Conservation (phyloP, 2,329 filamentous ascomycete genomes). For the Plenodomus tracheiphilus region DNA sequence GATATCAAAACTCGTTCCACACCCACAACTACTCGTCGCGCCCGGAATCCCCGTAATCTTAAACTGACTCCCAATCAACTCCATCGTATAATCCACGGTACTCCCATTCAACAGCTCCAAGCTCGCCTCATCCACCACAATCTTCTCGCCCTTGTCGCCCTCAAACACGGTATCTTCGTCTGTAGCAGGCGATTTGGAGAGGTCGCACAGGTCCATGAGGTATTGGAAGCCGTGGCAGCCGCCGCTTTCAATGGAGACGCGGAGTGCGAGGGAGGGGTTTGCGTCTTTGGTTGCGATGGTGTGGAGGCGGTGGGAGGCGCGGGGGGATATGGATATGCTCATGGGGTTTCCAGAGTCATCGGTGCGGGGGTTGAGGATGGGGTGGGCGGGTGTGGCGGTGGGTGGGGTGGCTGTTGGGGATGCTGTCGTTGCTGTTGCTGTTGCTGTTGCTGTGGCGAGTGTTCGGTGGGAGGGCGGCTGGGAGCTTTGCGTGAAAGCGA, state of each 20-base stretch:
- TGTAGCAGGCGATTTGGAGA: conserved; percentile 50
- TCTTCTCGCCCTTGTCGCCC: conserved; percentile 68
- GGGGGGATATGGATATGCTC: conserved; percentile 78
- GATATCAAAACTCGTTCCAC: conserved; percentile 96
- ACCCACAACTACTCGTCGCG: conserved; percentile 93
- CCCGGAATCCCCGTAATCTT: conserved; percentile 93
- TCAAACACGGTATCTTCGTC: conserved; percentile 91
- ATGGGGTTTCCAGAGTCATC: conserved; percentile 87
- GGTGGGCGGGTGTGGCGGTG: conserved; percentile 30
- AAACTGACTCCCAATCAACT: conserved; percentile 93
- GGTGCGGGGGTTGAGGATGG: conserved; percentile 69
- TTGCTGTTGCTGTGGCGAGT: conserved; percentile 31
- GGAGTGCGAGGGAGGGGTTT: conserved; percentile 83
- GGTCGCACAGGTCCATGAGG: conserved; percentile 79
- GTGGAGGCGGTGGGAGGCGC: conserved; percentile 70
- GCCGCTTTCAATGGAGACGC: conserved; percentile 88
- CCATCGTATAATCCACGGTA: conserved; percentile 94
- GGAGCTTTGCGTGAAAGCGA: conserved; percentile 34
- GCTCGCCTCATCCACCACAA: conserved; percentile 86
- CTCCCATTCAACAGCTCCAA: conserved; percentile 88
- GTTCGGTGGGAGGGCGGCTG: conserved; percentile 29
- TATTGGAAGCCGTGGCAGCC: conserved; percentile 99
- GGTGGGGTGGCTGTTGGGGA: conserved; percentile 24
- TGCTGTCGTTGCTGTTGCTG: conserved; percentile 29
- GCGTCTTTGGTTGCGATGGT: conserved; percentile 59